Base-by-base conservation (phyloP, 495 filamentous ascomycete genomes). In the Apiosordaria backusii region DNA sequence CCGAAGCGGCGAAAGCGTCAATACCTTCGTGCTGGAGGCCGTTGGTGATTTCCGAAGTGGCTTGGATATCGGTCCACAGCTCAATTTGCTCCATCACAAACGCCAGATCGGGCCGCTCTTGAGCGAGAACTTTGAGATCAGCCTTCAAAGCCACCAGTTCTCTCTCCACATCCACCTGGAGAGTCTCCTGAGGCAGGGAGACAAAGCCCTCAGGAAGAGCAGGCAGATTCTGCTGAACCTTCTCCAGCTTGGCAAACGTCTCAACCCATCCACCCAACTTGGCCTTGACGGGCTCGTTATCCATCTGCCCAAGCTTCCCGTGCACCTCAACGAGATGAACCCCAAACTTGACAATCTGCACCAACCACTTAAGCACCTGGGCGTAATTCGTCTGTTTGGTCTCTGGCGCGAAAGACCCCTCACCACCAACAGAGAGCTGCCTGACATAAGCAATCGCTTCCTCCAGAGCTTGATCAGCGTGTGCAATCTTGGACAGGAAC, bases 11-110 rank as follows among this genome's bases (percentile, higher is more conserved):
- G 19, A 82, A 69, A n/a, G 70, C 67, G 23, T 73, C 69, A 13
- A 68, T 68, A n/a, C 61, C 57, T 3, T 61, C 57, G 6, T 61
- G 60, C 4, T 67, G 65, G 9, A 68, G 60, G 35, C 71, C 73
- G 26, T 68, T 68, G 29, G 60, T 40, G 16, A 61, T 25, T 27
- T 62, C 67, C 1, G n/a, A 4, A 15, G 67, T 63, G n/a, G 52
- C 60, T 29, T 69, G 70, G 15, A 61, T 45, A 57, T 57, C 67
- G 40, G 75, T 78, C 84, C 83, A 87, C 18, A 77, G 74, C 53
- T 77, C 71, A 23, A 92, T 81, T 68, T 92, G 88, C 57, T 82
- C 76, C 13, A 91, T 69, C 50, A 88, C 76, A 68, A 90, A 92
- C 4, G 80, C 79, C n/a, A 92, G 74, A 26, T 85, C 84, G 5